Evolutionary conservation across 768 basidiomycete genomes (phyloP), one percentile per base, ranked within the genome.

Genomic region (Imleria badia): DNA sequence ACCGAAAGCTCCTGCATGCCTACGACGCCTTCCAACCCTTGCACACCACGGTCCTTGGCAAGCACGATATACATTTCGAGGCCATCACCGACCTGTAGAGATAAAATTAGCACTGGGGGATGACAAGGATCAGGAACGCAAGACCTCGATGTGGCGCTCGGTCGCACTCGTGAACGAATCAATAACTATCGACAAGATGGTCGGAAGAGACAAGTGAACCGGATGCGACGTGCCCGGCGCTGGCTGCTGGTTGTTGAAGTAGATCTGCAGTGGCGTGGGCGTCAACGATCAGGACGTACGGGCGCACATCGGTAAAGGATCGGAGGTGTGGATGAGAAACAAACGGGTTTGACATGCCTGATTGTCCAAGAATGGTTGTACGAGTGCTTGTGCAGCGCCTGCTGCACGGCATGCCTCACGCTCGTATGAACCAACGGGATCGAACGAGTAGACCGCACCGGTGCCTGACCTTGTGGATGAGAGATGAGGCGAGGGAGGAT

Each of bases 401-500:
- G 95, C 94, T 36, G 95, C 95, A 58, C 97, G 87, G 76, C 95
- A 98, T 31, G 91, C 84, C 75, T 97, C 94, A 56, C 97, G 89
- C 74, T 98, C 95, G 72, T 99, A 99, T 45, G 91, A 94, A 26
- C 97, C 97, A 31, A 98, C 94, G 36, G 97, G 97, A 74, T 99
- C 97, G 72, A 97, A 99, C n/a, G 96, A 98, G 79, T 99, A 99
- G 30, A 99, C 95, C 11, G 96, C 93, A 48, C 97, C 97, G 35
- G 91, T 84, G 12, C 95, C 94, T 96, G 68, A 5, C 35, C 26
- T 42, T 26, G 13, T 45, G 31, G 33, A 43, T 60, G 51, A 67
- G 60, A 36, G 20, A 9, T 31, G 19, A 35, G 6, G 36, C 4
- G 30, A 40, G 31, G 9, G 15, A 30, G 30, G 9, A 39, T 19